phyloP scores from a whole-genome alignment of 768 basidiomycete species.

The Tricholomella constricta region DNA sequence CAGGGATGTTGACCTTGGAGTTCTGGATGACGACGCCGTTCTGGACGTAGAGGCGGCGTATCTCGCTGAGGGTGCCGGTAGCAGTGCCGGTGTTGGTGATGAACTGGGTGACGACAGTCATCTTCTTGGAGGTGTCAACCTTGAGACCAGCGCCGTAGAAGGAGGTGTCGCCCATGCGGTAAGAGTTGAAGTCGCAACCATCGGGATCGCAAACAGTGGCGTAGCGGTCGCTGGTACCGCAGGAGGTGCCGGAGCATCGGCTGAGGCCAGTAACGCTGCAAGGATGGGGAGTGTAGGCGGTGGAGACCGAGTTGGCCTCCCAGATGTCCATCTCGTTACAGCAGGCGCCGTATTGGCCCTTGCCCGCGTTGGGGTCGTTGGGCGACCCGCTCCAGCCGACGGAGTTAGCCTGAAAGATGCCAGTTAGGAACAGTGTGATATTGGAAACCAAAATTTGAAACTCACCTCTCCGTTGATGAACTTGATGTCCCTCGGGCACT shows the following conservation, averaged over 20 bases:
- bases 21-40: slow-evolving; percentile 53
- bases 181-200: slow-evolving; percentile 67
- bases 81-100: slow-evolving; percentile 42
- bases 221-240: slow-evolving; percentile 40
- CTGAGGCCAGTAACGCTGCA: slow-evolving; percentile 43
- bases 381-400: slow-evolving; percentile 39
- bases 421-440: not conserved
- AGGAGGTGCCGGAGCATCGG: slow-evolving; percentile 44
- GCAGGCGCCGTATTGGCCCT: slow-evolving; percentile 50
- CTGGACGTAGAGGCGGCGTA: slow-evolving; percentile 58
- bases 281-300: slow-evolving; percentile 55
- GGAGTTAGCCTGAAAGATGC: slow-evolving; percentile 44
- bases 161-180: too few relatives aligned
- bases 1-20: slow-evolving; percentile 47
- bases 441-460: not conserved
- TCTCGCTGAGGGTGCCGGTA: slow-evolving; percentile 50
- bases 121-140: slow-evolving; percentile 50
- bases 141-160: slow-evolving; percentile 50
- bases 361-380: slow-evolving; percentile 47
- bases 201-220: slow-evolving; percentile 52
- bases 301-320: slow-evolving; percentile 56
- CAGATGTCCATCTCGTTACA: slow-evolving; percentile 64
- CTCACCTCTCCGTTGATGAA: slow-evolving; percentile 57
- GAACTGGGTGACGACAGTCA: too few relatives aligned
- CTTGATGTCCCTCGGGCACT: slow-evolving; percentile 61